Evolutionary conservation across 148 eudicot genomes (phyloP), one percentile per base, ranked within the genome.

Genomic region (Dianthus caryophyllus): DNA sequence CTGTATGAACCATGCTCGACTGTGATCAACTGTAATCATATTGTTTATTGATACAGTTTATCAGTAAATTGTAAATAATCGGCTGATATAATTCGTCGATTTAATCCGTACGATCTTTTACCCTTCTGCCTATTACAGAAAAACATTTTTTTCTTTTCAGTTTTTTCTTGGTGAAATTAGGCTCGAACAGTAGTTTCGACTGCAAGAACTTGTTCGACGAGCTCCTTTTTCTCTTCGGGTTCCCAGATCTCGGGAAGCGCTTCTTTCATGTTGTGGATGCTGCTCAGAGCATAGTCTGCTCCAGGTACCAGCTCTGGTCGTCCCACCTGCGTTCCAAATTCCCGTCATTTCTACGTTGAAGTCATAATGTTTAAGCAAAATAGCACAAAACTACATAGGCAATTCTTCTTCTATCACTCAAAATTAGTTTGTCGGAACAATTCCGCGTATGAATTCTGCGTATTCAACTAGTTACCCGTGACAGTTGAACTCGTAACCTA

Each of bases 251-350:
- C 82, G 66, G 96, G 95, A 17, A 93, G 73, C 41, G 96, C 98
- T 69, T 85, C 96, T 79, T 73, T 89, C 52, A 93, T 83, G 69
- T 89, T 93, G 81, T 93, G 98, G 73, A 93, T 87, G 83, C 90
- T 89, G 44, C 75, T 76, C 53, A 93, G 67, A 27, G 96, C 95
- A 71, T 84, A 73, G 73, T 93, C 98, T 68, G 96, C 91, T 7
- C 98, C 98, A 3, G 79, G 76, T 25, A 89, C 90, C 69, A 84
- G 70, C 26, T 65, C 84, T 27, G 84, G 78, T 72, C 83, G 84
- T 41, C 96, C 98, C 66, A 93, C 96, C 98, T 89, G 83, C 77
- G 75, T 26, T 27, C 25, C 24, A 31, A 24, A 17, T 26, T 70
- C 38, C 44, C 48, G 38, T 29, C 39, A 38, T 22, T 49, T n/a